Evolutionary conservation across 352 stramenopile species (phyloP).

Genomic region (Pythium inflatum): DNA sequence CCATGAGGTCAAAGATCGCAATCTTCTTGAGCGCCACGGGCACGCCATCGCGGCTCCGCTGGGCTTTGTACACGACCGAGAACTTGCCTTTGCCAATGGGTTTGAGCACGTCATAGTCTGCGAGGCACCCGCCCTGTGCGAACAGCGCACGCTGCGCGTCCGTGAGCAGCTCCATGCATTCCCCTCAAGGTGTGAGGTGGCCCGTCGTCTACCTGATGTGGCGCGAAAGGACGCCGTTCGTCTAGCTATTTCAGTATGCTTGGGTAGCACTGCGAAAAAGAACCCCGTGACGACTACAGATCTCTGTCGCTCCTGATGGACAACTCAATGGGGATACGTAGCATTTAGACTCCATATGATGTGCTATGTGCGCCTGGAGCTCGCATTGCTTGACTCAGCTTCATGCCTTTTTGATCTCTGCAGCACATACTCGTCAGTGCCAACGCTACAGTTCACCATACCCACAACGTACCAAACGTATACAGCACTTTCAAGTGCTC

Average conservation of each 20-base stretch:
- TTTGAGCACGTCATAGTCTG: conserved; percentile 85
- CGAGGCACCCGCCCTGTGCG: conserved; percentile 48
- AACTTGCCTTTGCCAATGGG: conserved; percentile 94
- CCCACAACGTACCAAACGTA: conserved; percentile 64
- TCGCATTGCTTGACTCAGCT: too few species aligned
- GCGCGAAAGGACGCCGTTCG: conserved; percentile 20
- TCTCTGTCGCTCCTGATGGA: not conserved
- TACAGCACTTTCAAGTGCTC: conserved; percentile 80
- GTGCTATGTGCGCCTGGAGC: too few species aligned
- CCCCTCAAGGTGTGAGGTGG: not conserved
- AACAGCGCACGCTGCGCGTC: conserved; percentile 75
- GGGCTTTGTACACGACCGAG: conserved; percentile 91
- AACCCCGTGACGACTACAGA: conserved; percentile 4
- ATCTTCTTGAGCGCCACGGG: conserved; percentile 95
- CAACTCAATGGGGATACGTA: not conserved
- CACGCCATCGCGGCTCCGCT: conserved; percentile 61
- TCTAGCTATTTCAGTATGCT: conserved; percentile 7
- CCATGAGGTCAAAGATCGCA: conserved; percentile 91
- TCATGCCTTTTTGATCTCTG: conserved; percentile 69
- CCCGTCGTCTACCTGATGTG: not conserved
- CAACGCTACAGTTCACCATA: not conserved
- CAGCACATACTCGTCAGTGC: not conserved
- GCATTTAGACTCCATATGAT: too few species aligned
- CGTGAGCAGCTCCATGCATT: conserved; percentile 77
- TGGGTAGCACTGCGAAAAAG: conserved; percentile 5